These are phyloP conservation scores for Pichia cabralensis DNA, from an alignment of 805 yeast genomes.

Conservation along the genomic window DNA sequence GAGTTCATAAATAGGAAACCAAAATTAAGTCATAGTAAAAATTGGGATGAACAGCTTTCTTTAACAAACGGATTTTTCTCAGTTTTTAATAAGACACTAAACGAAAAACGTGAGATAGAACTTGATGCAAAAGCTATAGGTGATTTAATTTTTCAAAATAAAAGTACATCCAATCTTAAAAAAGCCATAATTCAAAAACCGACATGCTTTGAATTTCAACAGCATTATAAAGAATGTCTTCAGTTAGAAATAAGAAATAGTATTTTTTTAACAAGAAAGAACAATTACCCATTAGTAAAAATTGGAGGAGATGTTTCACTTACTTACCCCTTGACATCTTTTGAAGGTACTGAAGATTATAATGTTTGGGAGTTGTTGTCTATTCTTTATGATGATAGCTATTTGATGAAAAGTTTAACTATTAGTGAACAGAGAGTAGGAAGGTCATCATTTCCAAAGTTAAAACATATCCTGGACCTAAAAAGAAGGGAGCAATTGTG, in stretches of 20 bases:
- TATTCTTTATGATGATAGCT: constrained; percentile 44
- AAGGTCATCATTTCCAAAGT: constrained; percentile 6
- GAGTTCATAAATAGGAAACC: constrained; percentile 32
- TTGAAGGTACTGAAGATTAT: constrained; percentile 8
- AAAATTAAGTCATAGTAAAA: constrained; percentile 38
- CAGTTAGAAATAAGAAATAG: constrained; percentile 9
- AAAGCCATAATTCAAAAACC: constrained; percentile 6
- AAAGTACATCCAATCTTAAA: constrained; percentile 10
- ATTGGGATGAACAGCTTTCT: constrained; percentile 58
- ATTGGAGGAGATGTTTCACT: constrained; percentile 25
- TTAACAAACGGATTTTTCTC: constrained; percentile 39
- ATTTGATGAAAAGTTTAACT: constrained; percentile 11
- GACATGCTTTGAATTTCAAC: constrained; percentile 4
- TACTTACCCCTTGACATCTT: constrained; percentile 17
- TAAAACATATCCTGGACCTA: constrained; percentile 12
- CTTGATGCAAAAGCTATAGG: constrained; percentile 15
- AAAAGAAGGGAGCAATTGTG: constrained; percentile 38
- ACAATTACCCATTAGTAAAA: constrained; percentile 29
- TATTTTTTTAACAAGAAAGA: constrained; percentile 11
- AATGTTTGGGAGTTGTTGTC: constrained; percentile 49
- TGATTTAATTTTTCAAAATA: constrained; percentile 13
- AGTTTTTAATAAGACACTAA: constrained; percentile 22
- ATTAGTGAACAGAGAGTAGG: constrained; percentile 5
- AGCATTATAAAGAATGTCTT: constrained; percentile 8
- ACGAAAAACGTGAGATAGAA: constrained; percentile 7